A percentile compares a stretch with the other conserved stretches of the same genome.
Conservation (phyloP, 768 basidiomycete genomes). For the Rhizopogon vulgaris region DNA sequence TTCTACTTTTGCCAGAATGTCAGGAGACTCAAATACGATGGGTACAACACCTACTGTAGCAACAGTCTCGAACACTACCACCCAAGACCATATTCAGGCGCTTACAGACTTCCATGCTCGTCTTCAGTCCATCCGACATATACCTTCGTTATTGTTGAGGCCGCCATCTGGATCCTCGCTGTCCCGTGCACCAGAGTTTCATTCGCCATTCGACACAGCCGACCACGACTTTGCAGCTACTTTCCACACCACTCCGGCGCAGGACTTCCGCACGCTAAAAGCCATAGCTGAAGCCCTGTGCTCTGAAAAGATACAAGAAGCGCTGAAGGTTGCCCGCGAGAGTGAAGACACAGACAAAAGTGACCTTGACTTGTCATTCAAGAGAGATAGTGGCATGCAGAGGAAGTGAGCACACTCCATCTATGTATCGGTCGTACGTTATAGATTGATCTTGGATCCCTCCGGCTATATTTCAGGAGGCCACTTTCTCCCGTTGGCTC, state of each 20-base stretch:
- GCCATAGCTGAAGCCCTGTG: constrained; percentile 42
- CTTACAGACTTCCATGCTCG: constrained; percentile 41
- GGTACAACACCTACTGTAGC: neutral
- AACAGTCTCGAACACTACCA: constrained; percentile 12
- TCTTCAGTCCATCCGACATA: constrained; percentile 38
- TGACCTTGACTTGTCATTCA: constrained; percentile 38
- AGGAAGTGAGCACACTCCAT: constrained; percentile 41
- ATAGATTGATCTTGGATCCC: neutral
- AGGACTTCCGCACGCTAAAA: constrained; percentile 42
- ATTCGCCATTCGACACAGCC: constrained; percentile 22
- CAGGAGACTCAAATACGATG: neutral
- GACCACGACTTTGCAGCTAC: constrained; percentile 23
- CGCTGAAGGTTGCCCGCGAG: constrained; percentile 46
- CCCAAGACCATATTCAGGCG: constrained; percentile 40
- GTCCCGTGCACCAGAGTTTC: constrained; percentile 18
- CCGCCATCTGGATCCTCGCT: constrained; percentile 24
- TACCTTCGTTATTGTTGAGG: constrained; percentile 40
- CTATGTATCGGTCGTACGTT: neutral
- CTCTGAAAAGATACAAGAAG: constrained; percentile 52
- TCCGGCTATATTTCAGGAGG: constrained; percentile 28
- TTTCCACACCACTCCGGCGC: constrained; percentile 21
- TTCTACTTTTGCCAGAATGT: neutral
- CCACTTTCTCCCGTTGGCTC: constrained; percentile 50
- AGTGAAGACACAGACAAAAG: constrained; percentile 49
- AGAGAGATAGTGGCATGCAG: constrained; percentile 50